Base-by-base conservation (phyloP, 2,329 filamentous ascomycete species). In the Fonsecaea multimorphosa region DNA sequence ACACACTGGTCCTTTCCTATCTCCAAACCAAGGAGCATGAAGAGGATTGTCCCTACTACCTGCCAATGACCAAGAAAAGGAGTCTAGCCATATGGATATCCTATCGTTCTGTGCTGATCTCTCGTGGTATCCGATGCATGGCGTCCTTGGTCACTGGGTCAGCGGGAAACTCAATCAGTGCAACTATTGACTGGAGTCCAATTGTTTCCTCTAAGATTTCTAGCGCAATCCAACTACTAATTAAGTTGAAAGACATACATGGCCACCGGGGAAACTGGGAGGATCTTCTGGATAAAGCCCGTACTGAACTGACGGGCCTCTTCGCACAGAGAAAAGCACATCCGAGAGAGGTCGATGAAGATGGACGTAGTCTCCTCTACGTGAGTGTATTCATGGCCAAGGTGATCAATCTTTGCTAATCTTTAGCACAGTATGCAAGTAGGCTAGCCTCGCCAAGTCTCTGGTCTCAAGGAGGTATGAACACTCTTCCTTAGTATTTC, bases 171-270 rank as follows among this genome's bases (percentile, higher is more conserved):
- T 61, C 58, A 14, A 52, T 61, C 22, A 53, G 32, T 34, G 34
- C 46, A 3, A 49, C 38, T 19, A 29, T 61, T 22, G 58, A 54
- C 32, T 61, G 58, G 58, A 54, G 40, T 32, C 58, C 58, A 11
- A 22, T 61, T 14, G 58, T 61, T 27, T 54, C 58, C 19, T 29
- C 12, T 1, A 5, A 19, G 38, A 7, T 16, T 44, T 44, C 38
- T n/a, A 7, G 9, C 14, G 38, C 38, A 7, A 22, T 44, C 1
- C 38, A 8, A 44, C 3, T 44, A 8, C 1, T 44, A 19, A 6
- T 44, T 1, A 5, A 8, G 7, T 19, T 1, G 6, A 19, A 7
- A 19, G 2, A 44, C 8, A 19, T 7, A 19, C 38, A n/a, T 44
- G 2, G 0, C 1, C 6, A 1, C 1, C 19, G 6, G 3, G 24